Conservation (phyloP, 1,284 basidiomycete genomes). For the Sphaerobolus stellatus region DNA sequence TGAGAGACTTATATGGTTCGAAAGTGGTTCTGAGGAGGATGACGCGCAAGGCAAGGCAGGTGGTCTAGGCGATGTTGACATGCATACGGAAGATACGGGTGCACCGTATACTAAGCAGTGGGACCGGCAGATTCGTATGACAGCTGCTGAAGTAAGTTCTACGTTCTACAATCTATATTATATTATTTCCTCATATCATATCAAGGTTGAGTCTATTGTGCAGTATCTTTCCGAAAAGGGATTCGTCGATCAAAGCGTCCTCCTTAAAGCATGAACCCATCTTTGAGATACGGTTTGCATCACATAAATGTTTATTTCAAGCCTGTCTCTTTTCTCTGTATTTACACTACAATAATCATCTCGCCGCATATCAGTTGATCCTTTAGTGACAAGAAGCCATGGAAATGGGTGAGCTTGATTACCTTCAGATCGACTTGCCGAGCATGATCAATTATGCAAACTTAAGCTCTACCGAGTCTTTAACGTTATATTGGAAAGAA, state of each 20-base stretch:
- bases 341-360: too few relatives aligned
- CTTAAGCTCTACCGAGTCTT: too few relatives aligned
- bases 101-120: conserved; percentile 87
- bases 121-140: conserved; percentile 86
- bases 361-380: too few relatives aligned
- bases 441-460: too few relatives aligned
- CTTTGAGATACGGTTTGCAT: too few relatives aligned
- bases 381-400: too few relatives aligned
- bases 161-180: background rate
- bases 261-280: conserved; percentile 31
- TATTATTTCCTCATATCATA: background rate
- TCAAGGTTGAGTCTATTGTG: conserved; percentile 62
- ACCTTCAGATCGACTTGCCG: too few relatives aligned
- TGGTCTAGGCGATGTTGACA: conserved; percentile 83
- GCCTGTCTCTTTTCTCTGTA: too few relatives aligned
- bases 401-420: too few relatives aligned
- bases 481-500: too few relatives aligned
- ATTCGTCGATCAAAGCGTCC: conserved; percentile 38
- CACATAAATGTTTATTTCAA: too few relatives aligned
- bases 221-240: conserved; percentile 73
- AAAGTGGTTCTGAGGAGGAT: conserved; percentile 77
- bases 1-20: conserved; percentile 89
- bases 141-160: conserved; percentile 72
- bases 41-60: conserved; percentile 91
- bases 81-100: conserved; percentile 81